Evolutionary conservation across 768 basidiomycete species (phyloP).

Genomic region (Amanita brunnescens): DNA sequence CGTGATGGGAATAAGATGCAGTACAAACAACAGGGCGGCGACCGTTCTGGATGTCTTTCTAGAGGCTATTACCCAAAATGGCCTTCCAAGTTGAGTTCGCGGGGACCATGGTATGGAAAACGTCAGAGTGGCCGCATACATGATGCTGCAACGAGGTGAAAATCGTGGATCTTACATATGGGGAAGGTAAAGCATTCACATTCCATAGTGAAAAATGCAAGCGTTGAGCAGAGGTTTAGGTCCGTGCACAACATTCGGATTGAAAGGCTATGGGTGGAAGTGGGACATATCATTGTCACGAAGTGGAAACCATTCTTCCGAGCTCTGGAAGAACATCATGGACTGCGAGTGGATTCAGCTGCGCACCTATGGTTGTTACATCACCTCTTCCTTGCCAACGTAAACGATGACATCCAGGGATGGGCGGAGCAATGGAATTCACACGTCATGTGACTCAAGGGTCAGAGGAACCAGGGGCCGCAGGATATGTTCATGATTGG

Average conservation of each 20-base stretch:
- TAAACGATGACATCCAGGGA: constrained; percentile 17
- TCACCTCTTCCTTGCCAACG: constrained; percentile 20
- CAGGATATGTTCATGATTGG: constrained; percentile 15
- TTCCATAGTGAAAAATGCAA: not conserved
- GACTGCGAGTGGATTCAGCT: constrained; percentile 16
- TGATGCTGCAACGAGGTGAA: constrained; percentile 14
- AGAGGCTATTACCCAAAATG: constrained; percentile 11
- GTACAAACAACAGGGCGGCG: constrained; percentile 29
- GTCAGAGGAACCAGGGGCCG: constrained; percentile 8
- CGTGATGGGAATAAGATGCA: constrained; percentile 24
- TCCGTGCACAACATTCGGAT: constrained; percentile 19
- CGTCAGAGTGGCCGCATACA: constrained; percentile 14
- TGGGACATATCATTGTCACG: constrained; percentile 20
- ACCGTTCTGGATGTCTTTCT: constrained; percentile 32
- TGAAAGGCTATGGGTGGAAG: constrained; percentile 29
- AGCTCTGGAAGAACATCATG: constrained; percentile 18
- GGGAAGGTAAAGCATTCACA: constrained; percentile 14
- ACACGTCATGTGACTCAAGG: constrained; percentile 14
- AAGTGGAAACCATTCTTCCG: constrained; percentile 27
- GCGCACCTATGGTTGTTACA: constrained; percentile 29
- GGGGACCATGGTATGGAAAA: constrained; percentile 25
- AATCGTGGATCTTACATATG: constrained; percentile 20
- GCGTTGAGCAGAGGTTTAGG: not conserved
- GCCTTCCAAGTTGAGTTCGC: constrained; percentile 16
- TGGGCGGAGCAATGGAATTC: constrained; percentile 24